Conservation (phyloP, 2,329 filamentous ascomycete genomes). For the Exophiala calicioides region DNA sequence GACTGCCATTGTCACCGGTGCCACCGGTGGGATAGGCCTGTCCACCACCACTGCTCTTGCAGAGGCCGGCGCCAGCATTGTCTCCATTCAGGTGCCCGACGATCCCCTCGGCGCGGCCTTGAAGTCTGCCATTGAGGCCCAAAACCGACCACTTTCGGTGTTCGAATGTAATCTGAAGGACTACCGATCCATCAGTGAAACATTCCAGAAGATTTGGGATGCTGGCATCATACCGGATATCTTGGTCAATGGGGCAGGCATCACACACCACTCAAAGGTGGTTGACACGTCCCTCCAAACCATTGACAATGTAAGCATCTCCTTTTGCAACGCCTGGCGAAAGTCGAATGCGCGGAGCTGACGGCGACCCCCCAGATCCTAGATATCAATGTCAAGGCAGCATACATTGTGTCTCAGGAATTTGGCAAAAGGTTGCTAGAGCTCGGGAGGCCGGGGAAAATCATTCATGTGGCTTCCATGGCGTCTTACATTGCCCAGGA, state of each 20-base stretch:
- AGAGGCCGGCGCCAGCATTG: conserved; percentile 43
- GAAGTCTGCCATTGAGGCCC: not conserved
- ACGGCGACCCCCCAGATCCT: not conserved
- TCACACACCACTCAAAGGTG: conserved; percentile 6
- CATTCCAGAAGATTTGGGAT: conserved; percentile 3
- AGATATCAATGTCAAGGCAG: conserved; percentile 7
- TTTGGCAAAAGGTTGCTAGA: not conserved
- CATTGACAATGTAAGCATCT: not conserved
- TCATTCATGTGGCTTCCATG: conserved; percentile 11
- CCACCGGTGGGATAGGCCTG: conserved; percentile 43
- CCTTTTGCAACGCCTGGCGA: not conserved
- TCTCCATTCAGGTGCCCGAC: conserved; percentile 40
- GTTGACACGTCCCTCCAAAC: conserved; percentile 3
- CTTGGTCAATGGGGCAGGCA: conserved; percentile 7
- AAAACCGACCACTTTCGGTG: not conserved
- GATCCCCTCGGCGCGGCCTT: not conserved
- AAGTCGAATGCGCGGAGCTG: not conserved
- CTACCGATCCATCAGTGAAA: not conserved
- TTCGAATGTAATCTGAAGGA: conserved; percentile 9
- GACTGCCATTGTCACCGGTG: conserved; percentile 12
- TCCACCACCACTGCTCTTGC: conserved; percentile 40
- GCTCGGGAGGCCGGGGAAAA: conserved; percentile 1
- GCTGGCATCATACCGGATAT: conserved; percentile 10
- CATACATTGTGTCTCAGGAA: conserved; percentile 1
- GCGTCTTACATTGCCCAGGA: conserved; percentile 1